A percentile compares a stretch with the other conserved stretches of the same genome.
These are phyloP conservation scores for Trichoderma asperelloides DNA, from an alignment of 495 filamentous ascomycete species.

Conservation along the genomic window DNA sequence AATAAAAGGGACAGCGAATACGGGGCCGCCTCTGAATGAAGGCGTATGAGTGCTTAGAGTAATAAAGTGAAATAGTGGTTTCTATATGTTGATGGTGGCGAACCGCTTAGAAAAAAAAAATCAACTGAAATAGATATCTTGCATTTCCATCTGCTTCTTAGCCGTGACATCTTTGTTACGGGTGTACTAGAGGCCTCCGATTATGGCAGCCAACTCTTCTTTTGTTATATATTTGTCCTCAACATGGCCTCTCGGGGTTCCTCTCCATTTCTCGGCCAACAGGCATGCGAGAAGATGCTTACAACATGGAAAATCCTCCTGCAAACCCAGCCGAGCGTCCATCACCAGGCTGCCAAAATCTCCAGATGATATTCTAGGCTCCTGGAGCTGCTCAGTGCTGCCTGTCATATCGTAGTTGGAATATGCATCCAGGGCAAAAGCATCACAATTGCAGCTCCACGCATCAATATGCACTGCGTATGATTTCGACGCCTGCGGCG, in stretches of 20 bases:
- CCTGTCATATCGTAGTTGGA: conserved; percentile 23
- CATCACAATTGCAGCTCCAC: conserved; percentile 89
- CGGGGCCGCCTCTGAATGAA: not conserved
- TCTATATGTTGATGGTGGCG: not conserved
- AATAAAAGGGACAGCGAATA: conserved; percentile 13
- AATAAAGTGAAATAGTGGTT: not conserved
- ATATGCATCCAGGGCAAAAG: conserved; percentile 66
- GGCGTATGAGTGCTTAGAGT: not conserved
- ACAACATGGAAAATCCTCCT: conserved; percentile 54
- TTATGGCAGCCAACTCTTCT: conserved; percentile 71
- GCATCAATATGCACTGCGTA: conserved; percentile 65
- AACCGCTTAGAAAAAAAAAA: not conserved
- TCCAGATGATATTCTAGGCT: conserved; percentile 1
- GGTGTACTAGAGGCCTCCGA: conserved; percentile 14
- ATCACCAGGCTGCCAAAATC: conserved; percentile 32
- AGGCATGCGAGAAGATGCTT: conserved; percentile 86
- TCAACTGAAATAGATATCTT: not conserved
- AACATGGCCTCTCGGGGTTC: conserved; percentile 45
- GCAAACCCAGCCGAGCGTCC: conserved; percentile 18
- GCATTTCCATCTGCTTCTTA: not conserved
- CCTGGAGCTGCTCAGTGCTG: conserved; percentile 11
- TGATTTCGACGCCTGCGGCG: conserved; percentile 16
- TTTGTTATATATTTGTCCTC: conserved; percentile 43
- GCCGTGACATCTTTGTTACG: too few relatives aligned
- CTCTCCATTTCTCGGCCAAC: conserved; percentile 57